Evolutionary conservation across 2,329 filamentous ascomycete species (phyloP).

Genomic region (Sarocladiaceae sp.): DNA sequence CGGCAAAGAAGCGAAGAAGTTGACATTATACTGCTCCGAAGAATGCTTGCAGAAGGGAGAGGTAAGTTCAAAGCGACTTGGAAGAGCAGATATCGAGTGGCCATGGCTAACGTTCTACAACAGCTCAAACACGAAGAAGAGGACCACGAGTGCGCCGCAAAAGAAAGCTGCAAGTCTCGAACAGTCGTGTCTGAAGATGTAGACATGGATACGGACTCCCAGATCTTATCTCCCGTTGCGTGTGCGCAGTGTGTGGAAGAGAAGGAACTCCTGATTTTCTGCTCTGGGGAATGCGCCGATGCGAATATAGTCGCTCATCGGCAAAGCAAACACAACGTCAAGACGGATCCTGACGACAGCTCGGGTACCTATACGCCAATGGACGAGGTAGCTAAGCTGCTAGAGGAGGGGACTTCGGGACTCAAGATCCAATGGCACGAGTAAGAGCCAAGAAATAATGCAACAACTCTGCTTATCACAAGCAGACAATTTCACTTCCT

Average conservation of each 20-base stretch:
- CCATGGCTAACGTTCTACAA: not conserved
- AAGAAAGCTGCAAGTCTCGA: slow-evolving; percentile 16
- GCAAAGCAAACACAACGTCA: slow-evolving; percentile 25
- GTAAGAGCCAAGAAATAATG: not conserved
- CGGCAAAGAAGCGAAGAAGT: slow-evolving; percentile 15
- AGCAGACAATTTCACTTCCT: not conserved
- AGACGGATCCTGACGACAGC: slow-evolving; percentile 18
- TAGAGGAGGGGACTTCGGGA: slow-evolving; percentile 28
- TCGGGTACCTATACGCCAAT: not conserved
- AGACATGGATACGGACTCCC: slow-evolving; percentile 31
- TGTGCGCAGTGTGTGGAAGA: slow-evolving; percentile 38
- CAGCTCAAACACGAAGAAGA: slow-evolving; percentile 34
- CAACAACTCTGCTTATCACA: not conserved
- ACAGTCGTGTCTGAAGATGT: slow-evolving; percentile 24
- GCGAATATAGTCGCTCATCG: slow-evolving; percentile 37
- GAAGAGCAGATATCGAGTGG: not conserved
- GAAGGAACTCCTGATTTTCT: slow-evolving; percentile 34
- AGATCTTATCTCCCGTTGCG: slow-evolving; percentile 24
- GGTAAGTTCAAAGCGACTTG: slow-evolving; percentile 31
- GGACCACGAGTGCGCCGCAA: slow-evolving; percentile 37
- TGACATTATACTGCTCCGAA: slow-evolving; percentile 42
- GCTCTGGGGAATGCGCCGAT: slow-evolving; percentile 37
- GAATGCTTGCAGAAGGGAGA: slow-evolving; percentile 35
- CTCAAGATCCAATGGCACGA: slow-evolving; percentile 20
- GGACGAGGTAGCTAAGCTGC: slow-evolving; percentile 21